Conservation (phyloP, 2,329 filamentous ascomycete species). For the Nectriaceae sp. region DNA sequence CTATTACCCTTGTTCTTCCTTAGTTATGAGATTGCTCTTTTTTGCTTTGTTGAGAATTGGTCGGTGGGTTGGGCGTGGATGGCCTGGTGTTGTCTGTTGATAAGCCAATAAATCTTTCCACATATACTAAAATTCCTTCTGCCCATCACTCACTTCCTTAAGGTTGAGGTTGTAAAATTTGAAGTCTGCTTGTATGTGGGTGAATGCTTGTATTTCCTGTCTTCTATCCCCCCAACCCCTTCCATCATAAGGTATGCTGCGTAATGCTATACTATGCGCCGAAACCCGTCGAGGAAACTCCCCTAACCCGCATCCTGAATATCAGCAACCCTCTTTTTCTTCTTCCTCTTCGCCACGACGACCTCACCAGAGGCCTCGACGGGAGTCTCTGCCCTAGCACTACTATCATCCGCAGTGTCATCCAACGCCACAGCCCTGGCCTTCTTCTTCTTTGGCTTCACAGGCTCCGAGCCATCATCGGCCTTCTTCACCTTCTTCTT, state of each 20-base stretch:
- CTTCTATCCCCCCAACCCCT: not conserved
- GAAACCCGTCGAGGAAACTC: not conserved
- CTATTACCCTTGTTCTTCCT: constrained; percentile 20
- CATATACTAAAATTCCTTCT: too few relatives aligned
- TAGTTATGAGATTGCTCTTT: constrained; percentile 14
- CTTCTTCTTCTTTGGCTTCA: constrained; percentile 35
- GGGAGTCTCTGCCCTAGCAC: constrained; percentile 17
- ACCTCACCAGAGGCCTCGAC: constrained; percentile 21
- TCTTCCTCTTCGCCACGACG: constrained; percentile 50
- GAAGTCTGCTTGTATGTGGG: too few relatives aligned
- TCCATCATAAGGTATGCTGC: not conserved
- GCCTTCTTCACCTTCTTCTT: constrained; percentile 56
- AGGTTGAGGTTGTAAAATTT: too few relatives aligned
- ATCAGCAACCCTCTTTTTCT: constrained; percentile 43
- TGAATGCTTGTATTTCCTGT: not conserved
- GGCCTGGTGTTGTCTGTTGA: not conserved
- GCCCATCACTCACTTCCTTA: too few relatives aligned
- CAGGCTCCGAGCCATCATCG: constrained; percentile 16
- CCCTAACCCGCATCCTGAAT: constrained; percentile 27
- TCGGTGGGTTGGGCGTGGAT: not conserved
- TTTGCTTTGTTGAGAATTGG: too few relatives aligned
- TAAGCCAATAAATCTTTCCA: not conserved
- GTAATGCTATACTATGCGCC: not conserved
- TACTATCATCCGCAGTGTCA: constrained; percentile 19
- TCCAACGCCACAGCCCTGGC: constrained; percentile 15